Evolutionary conservation across 768 basidiomycete genomes (phyloP), one percentile per base, ranked within the genome.

Genomic region (Boletus subparvulus): DNA sequence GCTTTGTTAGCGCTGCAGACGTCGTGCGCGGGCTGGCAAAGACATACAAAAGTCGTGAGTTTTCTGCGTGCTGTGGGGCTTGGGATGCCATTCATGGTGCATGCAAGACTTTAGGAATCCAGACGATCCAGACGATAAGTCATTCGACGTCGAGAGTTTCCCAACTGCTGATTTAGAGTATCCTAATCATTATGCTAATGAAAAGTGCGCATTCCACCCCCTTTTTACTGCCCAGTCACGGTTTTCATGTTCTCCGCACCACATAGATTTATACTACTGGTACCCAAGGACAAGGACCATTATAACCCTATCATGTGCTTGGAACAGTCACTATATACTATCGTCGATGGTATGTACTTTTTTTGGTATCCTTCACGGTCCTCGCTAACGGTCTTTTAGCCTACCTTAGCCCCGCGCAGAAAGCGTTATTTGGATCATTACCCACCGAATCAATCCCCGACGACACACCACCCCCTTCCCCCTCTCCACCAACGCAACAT

Each of bases 241-340:
- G n/a, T 43, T 17, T 36, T 55, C 62, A 56, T 48, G 21, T 42
- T 28, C 6, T 16, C 26, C 42, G 2, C 13, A 7, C 50, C 58
- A 13, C 54, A 0, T 19, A 92, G 90, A 69, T 93, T 85, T 74
- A 80, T 89, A 59, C 78, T 93, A 56, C 80, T 93, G 50, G 84
- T 80, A 43, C 92, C 92, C 32, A 90, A 85, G 65, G 91, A 94
- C 76, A 84, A 84, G 62, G 90, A 94, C 63, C 89, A 92, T 61
- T 94, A 92, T 71, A 88, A 90, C 67, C 92, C 92, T 14, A 86
- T 94, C 54, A 80, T 87, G 78, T 88, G 88, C 65, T 75, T 94
- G 35, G 87, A 90, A 74, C 78, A 80, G 57, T 80, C 86, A 12
- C 71, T 94, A 30, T 79, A 85, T 69, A 84, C 84, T 47, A 91